Evolutionary conservation across 2,329 filamentous ascomycete species (phyloP), one percentile per base, ranked within the genome.

Genomic region (Coleophoma crateriformis): DNA sequence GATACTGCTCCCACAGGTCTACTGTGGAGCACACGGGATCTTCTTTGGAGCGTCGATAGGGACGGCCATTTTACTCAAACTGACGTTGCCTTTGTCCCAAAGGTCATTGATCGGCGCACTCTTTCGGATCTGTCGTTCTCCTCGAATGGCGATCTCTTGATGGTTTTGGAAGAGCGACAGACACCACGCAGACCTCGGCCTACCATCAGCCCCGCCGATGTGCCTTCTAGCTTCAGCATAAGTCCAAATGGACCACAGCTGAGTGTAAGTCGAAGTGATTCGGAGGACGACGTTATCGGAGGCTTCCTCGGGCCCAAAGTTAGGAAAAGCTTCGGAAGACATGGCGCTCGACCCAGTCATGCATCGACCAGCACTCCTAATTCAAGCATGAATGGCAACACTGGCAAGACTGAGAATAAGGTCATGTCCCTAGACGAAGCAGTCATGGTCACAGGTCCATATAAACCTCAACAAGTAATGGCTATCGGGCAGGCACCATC

Each of bases 31-130:
- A 76, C 82, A 53, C 77, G 81, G 52, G 82, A 85, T 54, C 72
- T 85, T 42, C 66, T 87, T 1, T 87, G 83, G 83, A 83, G 81
- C 1, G 82, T 76, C 7, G 82, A 82, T 1, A 74, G 72, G 20
- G 82, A 86, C 54, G 79, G 80, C 0, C 63, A 75, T 3, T 85
- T 87, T 52, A 77, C 74, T 27, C 84, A 87, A 59, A 84, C 79
- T 53, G 83, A 87, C 60, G 72, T 85, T 17, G 78, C 80, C 0
- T 85, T 79, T 65, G 80, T 82, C 0, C 79, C 78, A 3, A 80
- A 80, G 56, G 75, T 80, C 14, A 76, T 86, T 44, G 82, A 87
- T 60, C 75, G 80, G 15, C 76, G 81, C 47, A 74, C 81, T 2
- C 75, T 83, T 3, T 85, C 82, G 0, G 77, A 74, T 32, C 73